Conservation (phyloP, 768 basidiomycete genomes). For the Calocybe gangraenosa region DNA sequence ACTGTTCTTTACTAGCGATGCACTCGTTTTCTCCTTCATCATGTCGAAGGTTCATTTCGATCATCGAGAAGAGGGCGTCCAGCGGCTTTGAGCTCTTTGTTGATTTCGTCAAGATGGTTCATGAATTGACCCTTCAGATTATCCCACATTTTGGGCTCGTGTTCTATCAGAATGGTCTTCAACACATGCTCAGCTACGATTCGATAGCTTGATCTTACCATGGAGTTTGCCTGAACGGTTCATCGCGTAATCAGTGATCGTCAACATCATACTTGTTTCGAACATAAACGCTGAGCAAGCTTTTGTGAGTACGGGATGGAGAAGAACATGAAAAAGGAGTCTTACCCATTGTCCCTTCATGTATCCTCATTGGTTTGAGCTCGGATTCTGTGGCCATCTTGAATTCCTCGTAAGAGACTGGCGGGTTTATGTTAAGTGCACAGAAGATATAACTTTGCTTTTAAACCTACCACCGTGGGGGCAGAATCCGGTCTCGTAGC, state of each 20-base stretch:
- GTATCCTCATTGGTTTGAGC: slow-evolving; percentile 44
- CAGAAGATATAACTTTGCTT: background rate
- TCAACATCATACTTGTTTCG: slow-evolving; percentile 59
- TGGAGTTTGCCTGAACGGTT: slow-evolving; percentile 55
- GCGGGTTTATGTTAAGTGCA: background rate
- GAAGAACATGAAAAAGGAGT: background rate
- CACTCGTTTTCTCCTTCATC: too few species aligned
- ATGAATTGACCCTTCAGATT: slow-evolving; percentile 53
- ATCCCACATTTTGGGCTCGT: slow-evolving; percentile 68
- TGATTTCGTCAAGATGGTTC: slow-evolving; percentile 53
- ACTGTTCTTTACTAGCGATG: too few species aligned
- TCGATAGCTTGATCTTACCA: slow-evolving; percentile 27
- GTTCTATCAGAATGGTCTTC: slow-evolving; percentile 30
- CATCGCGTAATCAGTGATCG: slow-evolving; percentile 62
- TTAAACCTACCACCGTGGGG: slow-evolving; percentile 52
- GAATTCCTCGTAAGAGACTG: slow-evolving; percentile 59
- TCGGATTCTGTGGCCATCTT: slow-evolving; percentile 53
- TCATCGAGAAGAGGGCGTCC: background rate
- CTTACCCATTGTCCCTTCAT: slow-evolving; percentile 51
- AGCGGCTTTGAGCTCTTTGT: slow-evolving; percentile 36
- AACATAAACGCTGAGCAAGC: slow-evolving; percentile 52
- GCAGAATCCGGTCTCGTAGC: slow-evolving; percentile 61
- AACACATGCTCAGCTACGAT: background rate
- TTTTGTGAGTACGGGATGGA: background rate
- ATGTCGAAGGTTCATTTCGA: background rate